These are phyloP conservation scores for Friedmanniomyces simplex DNA, from an alignment of 495 filamentous ascomycete species.

Conservation along the genomic window DNA sequence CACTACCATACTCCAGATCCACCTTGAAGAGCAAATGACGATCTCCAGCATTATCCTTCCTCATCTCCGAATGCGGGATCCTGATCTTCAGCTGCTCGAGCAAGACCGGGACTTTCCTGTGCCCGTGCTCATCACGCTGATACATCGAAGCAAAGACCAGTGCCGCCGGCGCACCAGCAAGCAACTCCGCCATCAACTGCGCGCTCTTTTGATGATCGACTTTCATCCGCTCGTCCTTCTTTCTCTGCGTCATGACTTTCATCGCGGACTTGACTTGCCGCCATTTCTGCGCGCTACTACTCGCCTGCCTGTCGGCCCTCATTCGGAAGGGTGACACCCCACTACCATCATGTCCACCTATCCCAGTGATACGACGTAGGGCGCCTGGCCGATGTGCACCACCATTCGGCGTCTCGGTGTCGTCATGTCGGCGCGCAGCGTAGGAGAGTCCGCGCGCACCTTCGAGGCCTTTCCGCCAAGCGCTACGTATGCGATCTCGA, in stretches of 20 bases:
- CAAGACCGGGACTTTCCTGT: conserved; percentile 86
- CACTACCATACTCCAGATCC: conserved; percentile 91
- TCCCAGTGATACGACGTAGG: conserved; percentile 62
- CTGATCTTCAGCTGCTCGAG: conserved; percentile 89
- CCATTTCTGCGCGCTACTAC: conserved; percentile 78
- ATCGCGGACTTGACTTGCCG: conserved; percentile 73
- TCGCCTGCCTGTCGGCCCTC: conserved; percentile 47
- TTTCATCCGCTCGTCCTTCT: conserved; percentile 60
- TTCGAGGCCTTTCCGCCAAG: conserved; percentile 46
- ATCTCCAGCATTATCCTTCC: conserved; percentile 51
- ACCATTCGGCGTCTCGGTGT: conserved; percentile 32
- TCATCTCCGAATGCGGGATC: conserved; percentile 65
- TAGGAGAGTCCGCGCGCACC: conserved; percentile 48
- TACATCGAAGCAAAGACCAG: conserved; percentile 93
- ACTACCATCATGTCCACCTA: conserved; percentile 26
- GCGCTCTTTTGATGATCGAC: conserved; percentile 93
- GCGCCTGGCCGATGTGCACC: conserved; percentile 47
- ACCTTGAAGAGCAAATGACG: conserved; percentile 82
- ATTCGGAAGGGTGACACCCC: conserved; percentile 8
- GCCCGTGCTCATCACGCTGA: conserved; percentile 90
- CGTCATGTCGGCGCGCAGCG: conserved; percentile 26
- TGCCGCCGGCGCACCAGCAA: conserved; percentile 82
- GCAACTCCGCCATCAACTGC: conserved; percentile 88
- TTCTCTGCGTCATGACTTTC: conserved; percentile 65
- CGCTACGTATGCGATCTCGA: conserved; percentile 55